Evolutionary conservation across 176 grass and related monocot species (phyloP).

Genomic region (Stipa capillata): DNA sequence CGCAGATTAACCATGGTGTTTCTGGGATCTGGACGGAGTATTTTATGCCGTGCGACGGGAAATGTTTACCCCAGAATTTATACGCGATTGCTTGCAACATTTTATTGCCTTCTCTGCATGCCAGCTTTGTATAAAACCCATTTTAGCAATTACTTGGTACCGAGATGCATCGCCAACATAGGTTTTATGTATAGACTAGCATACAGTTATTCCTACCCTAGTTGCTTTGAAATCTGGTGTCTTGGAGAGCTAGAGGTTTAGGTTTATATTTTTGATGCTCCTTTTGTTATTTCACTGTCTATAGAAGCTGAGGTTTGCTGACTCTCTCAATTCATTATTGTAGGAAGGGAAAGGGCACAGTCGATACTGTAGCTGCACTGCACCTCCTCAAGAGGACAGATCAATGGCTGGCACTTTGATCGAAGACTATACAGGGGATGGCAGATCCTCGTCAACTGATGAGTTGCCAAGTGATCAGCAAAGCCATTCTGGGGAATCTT

Average conservation of each 20-base stretch:
- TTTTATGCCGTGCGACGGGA: neutral
- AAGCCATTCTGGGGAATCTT: conserved; percentile 56
- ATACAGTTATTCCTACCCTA: neutral
- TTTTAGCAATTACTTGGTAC: neutral
- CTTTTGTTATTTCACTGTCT: neutral
- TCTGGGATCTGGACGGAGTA: neutral
- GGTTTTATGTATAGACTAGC: neutral
- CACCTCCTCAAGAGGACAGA: neutral
- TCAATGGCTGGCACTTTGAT: conserved; percentile 52
- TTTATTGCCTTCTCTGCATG: neutral
- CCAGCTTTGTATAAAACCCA: neutral
- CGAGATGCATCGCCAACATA: neutral
- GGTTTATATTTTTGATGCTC: neutral
- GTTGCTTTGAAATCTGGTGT: neutral
- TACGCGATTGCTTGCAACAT: neutral
- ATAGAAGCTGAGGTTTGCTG: neutral
- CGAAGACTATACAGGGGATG: conserved; percentile 42
- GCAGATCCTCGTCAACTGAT: conserved; percentile 38
- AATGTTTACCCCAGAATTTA: neutral
- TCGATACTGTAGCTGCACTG: neutral
- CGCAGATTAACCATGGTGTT: neutral
- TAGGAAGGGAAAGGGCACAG: conserved; percentile 13
- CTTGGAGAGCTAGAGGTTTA: neutral
- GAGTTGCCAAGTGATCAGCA: conserved; percentile 63
- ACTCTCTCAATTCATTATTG: neutral